phyloP scores from a whole-genome alignment of 345 rosid genomes.

The Eucalyptus melliodora region DNA sequence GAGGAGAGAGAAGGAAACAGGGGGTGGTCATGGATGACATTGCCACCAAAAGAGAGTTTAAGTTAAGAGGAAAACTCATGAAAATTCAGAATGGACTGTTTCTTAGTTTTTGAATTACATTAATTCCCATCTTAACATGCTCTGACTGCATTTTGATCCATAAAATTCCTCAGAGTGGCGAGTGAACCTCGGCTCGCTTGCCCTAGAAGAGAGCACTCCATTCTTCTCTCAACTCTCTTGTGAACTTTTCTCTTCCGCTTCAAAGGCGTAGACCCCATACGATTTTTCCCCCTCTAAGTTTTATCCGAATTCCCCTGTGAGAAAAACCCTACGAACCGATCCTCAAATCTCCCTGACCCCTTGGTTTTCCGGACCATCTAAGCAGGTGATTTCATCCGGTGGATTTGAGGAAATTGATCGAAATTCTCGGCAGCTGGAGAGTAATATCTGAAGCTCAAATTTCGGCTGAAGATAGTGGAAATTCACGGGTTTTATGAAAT shows the following conservation, averaged over 20 bases:
- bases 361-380: neutral
- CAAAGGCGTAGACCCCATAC: neutral
- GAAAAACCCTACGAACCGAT: neutral
- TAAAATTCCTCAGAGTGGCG: neutral
- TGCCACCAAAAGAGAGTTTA: neutral
- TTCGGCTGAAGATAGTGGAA: neutral
- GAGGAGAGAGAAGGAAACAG: neutral
- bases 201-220: neutral
- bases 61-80: neutral
- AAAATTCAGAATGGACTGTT: neutral
- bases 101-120: neutral
- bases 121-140: neutral
- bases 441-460: neutral
- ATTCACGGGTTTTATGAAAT: neutral
- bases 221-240: neutral
- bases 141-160: neutral
- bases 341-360: neutral
- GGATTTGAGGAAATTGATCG: neutral
- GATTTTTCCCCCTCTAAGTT: neutral
- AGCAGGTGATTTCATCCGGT: neutral
- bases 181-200: neutral
- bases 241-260: neutral
- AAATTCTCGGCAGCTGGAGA: neutral
- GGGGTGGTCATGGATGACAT: neutral
- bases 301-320: neutral